Evolutionary conservation across 768 basidiomycete genomes (phyloP).

Genomic region (Sarcodon aspratus): DNA sequence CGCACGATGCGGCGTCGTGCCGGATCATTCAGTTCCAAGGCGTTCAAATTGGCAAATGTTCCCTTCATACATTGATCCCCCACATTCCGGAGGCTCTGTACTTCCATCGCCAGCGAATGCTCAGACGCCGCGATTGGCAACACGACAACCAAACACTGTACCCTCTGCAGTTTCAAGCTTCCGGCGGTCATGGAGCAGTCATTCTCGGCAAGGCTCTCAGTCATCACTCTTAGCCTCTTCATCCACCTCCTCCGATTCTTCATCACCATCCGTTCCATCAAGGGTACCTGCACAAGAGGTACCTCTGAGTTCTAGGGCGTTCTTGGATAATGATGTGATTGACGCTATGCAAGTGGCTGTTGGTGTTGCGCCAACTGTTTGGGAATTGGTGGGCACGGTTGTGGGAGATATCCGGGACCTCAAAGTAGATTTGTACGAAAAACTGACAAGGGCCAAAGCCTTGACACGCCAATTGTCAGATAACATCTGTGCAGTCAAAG

Average conservation of each 20-base stretch:
- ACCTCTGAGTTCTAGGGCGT: constrained; percentile 43
- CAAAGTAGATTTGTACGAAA: constrained; percentile 35
- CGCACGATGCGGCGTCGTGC: constrained; percentile 72
- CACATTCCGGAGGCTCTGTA: constrained; percentile 32
- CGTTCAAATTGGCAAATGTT: constrained; percentile 74
- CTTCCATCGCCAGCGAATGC: constrained; percentile 8
- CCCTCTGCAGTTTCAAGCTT: constrained; percentile 2
- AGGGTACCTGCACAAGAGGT: constrained; percentile 32
- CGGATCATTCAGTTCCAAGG: constrained; percentile 92
- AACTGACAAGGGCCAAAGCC: constrained; percentile 48
- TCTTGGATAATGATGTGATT: constrained; percentile 71
- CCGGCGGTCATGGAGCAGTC: constrained; percentile 13
- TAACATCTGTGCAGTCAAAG: constrained; percentile 46
- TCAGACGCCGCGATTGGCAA: constrained; percentile 13
- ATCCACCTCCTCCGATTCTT: constrained; percentile 7
- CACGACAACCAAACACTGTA: constrained; percentile 12
- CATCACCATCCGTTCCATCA: constrained; percentile 27
- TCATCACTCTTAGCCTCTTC: constrained; percentile 29
- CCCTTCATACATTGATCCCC: constrained; percentile 46
- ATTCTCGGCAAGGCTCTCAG: constrained; percentile 34
- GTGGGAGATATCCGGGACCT: constrained; percentile 32
- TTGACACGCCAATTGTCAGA: constrained; percentile 54
- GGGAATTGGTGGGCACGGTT: constrained; percentile 69
- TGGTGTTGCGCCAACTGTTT: constrained; percentile 69
- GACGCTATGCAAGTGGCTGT: constrained; percentile 72